phyloP scores from a whole-genome alignment of 2,329 filamentous ascomycete genomes.

The Neocatenulostroma microsporum region DNA sequence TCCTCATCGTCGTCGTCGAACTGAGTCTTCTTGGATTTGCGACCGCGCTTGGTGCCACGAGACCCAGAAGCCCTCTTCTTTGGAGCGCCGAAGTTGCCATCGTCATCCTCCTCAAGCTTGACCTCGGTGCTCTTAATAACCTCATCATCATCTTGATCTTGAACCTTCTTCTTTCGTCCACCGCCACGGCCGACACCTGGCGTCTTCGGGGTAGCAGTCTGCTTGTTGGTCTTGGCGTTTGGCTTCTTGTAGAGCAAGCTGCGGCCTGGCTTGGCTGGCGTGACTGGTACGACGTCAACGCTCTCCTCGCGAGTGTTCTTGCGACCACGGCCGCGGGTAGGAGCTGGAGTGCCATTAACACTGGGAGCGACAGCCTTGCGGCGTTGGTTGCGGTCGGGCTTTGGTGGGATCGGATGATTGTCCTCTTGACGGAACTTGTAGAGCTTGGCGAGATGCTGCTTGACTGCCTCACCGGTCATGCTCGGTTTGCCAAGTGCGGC shows the following conservation, averaged over 20 bases:
- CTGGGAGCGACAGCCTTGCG: constrained; percentile 4
- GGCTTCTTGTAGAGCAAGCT: constrained; percentile 5
- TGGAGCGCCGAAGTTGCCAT: not conserved
- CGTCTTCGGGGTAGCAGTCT: constrained; percentile 5
- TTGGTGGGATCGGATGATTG: constrained; percentile 16
- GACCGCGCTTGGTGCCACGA: constrained; percentile 11
- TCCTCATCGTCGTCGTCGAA: not conserved
- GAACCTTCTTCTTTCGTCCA: constrained; percentile 5
- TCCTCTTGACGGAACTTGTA: constrained; percentile 14
- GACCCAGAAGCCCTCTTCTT: constrained; percentile 2
- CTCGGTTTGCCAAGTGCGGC: constrained; percentile 9
- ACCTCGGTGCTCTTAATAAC: not conserved
- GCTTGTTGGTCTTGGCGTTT: constrained; percentile 5
- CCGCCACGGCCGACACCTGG: constrained; percentile 4
- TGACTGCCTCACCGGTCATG: constrained; percentile 19
- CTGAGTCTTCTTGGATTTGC: constrained; percentile 3
- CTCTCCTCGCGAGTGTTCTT: not conserved
- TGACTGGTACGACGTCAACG: not conserved
- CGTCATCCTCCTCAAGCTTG: constrained; percentile 4
- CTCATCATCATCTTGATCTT: not conserved
- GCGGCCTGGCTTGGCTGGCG: constrained; percentile 5
- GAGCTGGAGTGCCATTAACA: constrained; percentile 1
- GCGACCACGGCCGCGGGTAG: constrained; percentile 1
- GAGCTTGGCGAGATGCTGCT: constrained; percentile 24
- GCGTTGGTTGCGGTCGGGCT: constrained; percentile 11